Conservation (phyloP, 805 yeast species). For the Metschnikowia bowlesiae region DNA sequence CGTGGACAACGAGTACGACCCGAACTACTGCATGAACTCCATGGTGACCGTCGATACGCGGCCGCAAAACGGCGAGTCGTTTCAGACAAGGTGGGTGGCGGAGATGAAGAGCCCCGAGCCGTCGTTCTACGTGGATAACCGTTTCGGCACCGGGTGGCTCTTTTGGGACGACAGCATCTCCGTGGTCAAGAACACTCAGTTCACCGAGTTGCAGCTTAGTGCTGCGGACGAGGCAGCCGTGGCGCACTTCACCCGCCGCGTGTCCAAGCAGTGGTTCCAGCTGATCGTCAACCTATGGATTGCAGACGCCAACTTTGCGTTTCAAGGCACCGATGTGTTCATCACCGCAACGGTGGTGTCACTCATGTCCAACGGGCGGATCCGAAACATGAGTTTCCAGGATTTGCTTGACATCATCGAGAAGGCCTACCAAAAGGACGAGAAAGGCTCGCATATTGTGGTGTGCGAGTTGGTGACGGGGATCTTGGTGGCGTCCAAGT, state of each 20-base stretch:
- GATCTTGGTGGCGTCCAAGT: slow-evolving; percentile 47
- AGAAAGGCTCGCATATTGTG: slow-evolving; percentile 72
- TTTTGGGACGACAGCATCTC: slow-evolving; percentile 63
- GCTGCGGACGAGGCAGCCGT: slow-evolving; percentile 42
- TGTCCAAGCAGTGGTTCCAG: slow-evolving; percentile 58
- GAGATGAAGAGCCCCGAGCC: slow-evolving; percentile 54
- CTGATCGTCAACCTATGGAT: slow-evolving; percentile 48
- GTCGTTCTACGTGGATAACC: slow-evolving; percentile 53
- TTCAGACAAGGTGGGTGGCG: slow-evolving; percentile 37
- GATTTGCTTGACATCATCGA: slow-evolving; percentile 52
- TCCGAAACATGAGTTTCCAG: slow-evolving; percentile 39
- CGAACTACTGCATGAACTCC: slow-evolving; percentile 30
- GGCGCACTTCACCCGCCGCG: slow-evolving; percentile 35
- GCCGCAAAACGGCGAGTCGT: slow-evolving; percentile 32
- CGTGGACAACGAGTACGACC: slow-evolving; percentile 39
- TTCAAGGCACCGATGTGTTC: slow-evolving; percentile 61
- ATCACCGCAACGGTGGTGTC: slow-evolving; percentile 48
- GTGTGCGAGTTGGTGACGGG: slow-evolving; percentile 69
- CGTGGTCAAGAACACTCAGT: slow-evolving; percentile 39
- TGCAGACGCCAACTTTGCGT: slow-evolving; percentile 61
- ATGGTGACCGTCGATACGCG: slow-evolving; percentile 40
- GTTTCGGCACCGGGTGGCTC: slow-evolving; percentile 59
- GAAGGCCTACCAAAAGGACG: slow-evolving; percentile 55
- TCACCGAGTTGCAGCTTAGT: slow-evolving; percentile 27
- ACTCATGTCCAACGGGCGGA: slow-evolving; percentile 43